phyloP scores from a whole-genome alignment of 2,329 filamentous ascomycete species.

The Phyllosticta citrichinensis region DNA sequence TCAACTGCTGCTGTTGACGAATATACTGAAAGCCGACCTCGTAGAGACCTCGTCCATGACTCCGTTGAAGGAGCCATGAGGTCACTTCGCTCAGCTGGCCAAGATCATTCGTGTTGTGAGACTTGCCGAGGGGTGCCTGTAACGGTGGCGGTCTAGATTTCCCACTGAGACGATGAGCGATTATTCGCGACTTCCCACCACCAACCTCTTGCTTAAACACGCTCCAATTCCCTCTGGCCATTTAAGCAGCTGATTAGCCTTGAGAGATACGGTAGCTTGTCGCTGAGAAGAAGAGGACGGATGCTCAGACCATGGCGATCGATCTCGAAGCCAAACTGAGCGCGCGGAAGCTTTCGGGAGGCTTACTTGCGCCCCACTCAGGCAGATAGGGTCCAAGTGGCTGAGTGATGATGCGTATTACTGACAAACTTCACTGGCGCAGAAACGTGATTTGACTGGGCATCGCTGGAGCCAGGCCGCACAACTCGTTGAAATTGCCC shows the following conservation, averaged over 20 bases:
- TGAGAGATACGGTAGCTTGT: neutral
- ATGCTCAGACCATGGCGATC: neutral
- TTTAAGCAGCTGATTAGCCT: neutral
- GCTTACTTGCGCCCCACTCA: neutral
- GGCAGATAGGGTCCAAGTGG: neutral
- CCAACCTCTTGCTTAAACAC: neutral
- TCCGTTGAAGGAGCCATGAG: neutral
- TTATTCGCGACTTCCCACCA: neutral
- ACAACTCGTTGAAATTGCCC: constrained; percentile 40
- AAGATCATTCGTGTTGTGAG: neutral
- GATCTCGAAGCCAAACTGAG: neutral
- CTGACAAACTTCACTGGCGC: constrained; percentile 28
- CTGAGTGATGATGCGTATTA: neutral
- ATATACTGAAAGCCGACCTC: neutral
- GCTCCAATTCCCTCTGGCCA: neutral
- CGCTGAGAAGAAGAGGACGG: neutral
- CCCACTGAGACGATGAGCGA: neutral
- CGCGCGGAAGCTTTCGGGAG: neutral
- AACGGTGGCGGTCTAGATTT: neutral
- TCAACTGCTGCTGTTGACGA: neutral
- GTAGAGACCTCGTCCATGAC: neutral
- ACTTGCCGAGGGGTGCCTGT: neutral
- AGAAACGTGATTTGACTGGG: constrained; percentile 39
- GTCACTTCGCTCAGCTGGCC: neutral
- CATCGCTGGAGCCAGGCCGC: constrained; percentile 34